A percentile compares a stretch with the other conserved stretches of the same genome.
Evolutionary conservation across 2,329 filamentous ascomycete genomes (phyloP).

Genomic region (Diaporthe sp.): DNA sequence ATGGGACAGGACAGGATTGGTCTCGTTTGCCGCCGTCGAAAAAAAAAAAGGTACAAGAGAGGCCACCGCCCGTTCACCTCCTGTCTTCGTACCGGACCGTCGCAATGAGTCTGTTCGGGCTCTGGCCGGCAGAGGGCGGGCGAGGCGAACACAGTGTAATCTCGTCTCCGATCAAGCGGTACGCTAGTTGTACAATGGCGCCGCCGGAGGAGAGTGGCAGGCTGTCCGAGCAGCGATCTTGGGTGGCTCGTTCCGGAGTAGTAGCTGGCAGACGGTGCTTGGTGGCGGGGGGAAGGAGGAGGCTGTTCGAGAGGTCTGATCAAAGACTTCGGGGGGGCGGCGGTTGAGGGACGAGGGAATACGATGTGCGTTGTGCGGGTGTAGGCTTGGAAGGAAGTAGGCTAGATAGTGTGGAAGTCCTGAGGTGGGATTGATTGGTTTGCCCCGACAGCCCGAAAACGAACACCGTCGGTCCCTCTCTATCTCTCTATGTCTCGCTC

Average conservation of each 20-base stretch:
- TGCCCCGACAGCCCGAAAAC: constrained; percentile 30
- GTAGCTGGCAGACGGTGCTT: constrained; percentile 1
- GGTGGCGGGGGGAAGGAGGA: neutral
- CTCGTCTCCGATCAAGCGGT: constrained; percentile 36
- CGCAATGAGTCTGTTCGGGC: constrained; percentile 3
- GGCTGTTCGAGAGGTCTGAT: constrained; percentile 27
- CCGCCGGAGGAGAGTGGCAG: neutral
- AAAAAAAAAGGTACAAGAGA: neutral
- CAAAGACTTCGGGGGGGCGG: constrained; percentile 27
- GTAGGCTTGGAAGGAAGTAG: constrained; percentile 10
- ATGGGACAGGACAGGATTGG: constrained; percentile 14
- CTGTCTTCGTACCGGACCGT: constrained; percentile 26
- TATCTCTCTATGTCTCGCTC: constrained; percentile 7
- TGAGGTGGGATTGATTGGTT: constrained; percentile 26
- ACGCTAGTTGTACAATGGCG: constrained; percentile 14
- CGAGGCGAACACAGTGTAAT: constrained; percentile 16
- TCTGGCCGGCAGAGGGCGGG: constrained; percentile 37
- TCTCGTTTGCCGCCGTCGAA: constrained; percentile 8
- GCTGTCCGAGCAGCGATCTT: constrained; percentile 30
- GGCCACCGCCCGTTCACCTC: constrained; percentile 29
- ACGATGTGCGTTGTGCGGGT: constrained; percentile 1
- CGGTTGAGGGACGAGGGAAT: neutral
- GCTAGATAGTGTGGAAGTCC: neutral
- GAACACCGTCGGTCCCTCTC: constrained; percentile 3
- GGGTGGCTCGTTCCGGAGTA: too few relatives aligned